Conservation (phyloP, 2,329 filamentous ascomycete genomes). For the Capronia americana region DNA sequence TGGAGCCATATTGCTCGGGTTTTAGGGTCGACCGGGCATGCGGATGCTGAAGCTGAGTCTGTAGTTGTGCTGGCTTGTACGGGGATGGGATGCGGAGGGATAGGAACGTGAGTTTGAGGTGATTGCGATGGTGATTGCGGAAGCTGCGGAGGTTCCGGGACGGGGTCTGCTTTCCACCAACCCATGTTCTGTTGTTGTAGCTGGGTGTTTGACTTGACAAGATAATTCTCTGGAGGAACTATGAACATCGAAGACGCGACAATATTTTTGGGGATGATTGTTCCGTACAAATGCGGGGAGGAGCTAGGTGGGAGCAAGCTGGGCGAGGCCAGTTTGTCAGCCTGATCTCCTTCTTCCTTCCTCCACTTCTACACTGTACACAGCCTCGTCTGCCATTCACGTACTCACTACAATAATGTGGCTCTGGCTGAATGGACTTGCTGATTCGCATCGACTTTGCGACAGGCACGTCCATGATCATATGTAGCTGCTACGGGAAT, state of each 20-base stretch:
- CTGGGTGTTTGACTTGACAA: not conserved
- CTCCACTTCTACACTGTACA: too few relatives aligned
- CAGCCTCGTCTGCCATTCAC: not conserved
- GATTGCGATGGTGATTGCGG: conserved; percentile 46
- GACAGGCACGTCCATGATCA: too few relatives aligned
- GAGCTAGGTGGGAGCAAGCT: too few relatives aligned
- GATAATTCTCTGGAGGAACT: not conserved
- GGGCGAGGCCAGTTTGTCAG: not conserved
- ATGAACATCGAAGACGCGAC: not conserved
- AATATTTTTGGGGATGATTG: not conserved
- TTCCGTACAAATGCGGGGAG: not conserved
- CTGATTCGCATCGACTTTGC: too few relatives aligned
- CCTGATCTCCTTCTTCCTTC: not conserved
- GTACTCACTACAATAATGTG: too few relatives aligned
- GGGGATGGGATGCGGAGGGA: conserved; percentile 40
- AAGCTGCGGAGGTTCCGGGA: conserved; percentile 26
- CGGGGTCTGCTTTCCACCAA: conserved; percentile 42
- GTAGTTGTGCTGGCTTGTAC: conserved; percentile 41
- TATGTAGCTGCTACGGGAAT: not conserved
- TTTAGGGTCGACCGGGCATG: conserved; percentile 89
- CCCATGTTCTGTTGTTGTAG: conserved; percentile 33
- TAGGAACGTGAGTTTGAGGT: conserved; percentile 38
- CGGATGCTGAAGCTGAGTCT: conserved; percentile 43
- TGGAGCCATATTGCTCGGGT: conserved; percentile 84
- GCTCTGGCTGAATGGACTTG: too few relatives aligned